Conservation (phyloP, 306 rosid genomes). For the Quercus rubra region DNA sequence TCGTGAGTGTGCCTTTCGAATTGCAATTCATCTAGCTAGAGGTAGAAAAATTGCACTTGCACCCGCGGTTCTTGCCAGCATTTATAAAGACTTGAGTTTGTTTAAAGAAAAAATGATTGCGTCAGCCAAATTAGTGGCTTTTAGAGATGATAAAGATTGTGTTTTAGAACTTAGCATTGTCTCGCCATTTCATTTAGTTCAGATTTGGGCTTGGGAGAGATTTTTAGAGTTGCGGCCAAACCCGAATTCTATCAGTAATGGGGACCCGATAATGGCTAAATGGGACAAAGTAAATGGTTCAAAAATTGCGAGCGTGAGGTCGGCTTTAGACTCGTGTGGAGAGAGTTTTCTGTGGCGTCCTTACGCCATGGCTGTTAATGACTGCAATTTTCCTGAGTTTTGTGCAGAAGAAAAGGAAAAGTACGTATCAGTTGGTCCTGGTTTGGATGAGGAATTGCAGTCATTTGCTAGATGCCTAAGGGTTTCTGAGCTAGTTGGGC, state of each 20-base stretch:
- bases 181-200: constrained; percentile 46
- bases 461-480: constrained; percentile 37
- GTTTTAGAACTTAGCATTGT: neutral
- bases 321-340: constrained; percentile 11
- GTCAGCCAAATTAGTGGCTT: neutral
- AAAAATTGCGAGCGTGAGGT: neutral
- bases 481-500: constrained; percentile 37
- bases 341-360: constrained; percentile 45
- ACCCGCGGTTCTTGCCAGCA: constrained; percentile 4
- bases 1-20: neutral
- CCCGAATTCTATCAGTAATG: neutral
- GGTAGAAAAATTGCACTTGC: constrained; percentile 17
- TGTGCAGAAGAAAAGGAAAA: constrained; percentile 27
- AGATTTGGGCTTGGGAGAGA: constrained; percentile 57
- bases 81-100: constrained; percentile 11
- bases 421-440: constrained; percentile 1
- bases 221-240: constrained; percentile 22
- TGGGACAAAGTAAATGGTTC: constrained; percentile 8
- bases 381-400: constrained; percentile 17
- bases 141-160: neutral
- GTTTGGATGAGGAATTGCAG: constrained; percentile 9
- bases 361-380: constrained; percentile 15
- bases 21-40: constrained; percentile 14
- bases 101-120: neutral
- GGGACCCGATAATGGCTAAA: constrained; percentile 19